Percentiles rank a stretch among this genome's conserved stretches.
phyloP scores from a whole-genome alignment of 2,329 filamentous ascomycete species.

The Orbilia javanica region DNA sequence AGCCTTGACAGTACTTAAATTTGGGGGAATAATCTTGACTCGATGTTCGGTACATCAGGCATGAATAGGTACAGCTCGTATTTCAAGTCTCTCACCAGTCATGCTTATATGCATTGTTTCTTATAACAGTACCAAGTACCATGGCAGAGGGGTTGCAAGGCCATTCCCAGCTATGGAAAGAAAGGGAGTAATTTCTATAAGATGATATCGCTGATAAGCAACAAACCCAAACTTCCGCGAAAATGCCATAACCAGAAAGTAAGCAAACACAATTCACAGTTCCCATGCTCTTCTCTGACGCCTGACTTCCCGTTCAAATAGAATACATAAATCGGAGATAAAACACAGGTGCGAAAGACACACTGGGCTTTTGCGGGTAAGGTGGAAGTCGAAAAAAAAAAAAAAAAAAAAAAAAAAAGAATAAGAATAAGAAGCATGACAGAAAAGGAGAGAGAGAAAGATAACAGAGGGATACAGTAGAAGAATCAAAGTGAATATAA shows the following conservation, averaged over 20 bases:
- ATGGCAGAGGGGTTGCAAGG: neutral
- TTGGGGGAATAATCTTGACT: constrained; percentile 11
- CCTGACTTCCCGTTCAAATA: constrained; percentile 48
- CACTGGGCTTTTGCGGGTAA: constrained; percentile 12
- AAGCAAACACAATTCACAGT: constrained; percentile 31
- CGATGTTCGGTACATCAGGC: neutral
- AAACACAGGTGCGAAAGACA: constrained; percentile 22
- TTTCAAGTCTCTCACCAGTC: constrained; percentile 23
- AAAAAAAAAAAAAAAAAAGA: too few species aligned
- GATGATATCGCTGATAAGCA: constrained; percentile 39
- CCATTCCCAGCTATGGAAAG: neutral
- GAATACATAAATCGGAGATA: constrained; percentile 28
- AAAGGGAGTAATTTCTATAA: constrained; percentile 25
- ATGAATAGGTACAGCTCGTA: constrained; percentile 17
- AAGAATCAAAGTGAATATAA: constrained; percentile 18
- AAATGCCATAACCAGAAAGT: constrained; percentile 42
- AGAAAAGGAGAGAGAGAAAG: too few species aligned
- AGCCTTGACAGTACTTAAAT: constrained; percentile 8
- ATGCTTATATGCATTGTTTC: constrained; percentile 23
- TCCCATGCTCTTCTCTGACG: constrained; percentile 56
- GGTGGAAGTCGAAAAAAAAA: constrained; percentile 13
- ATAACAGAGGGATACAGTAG: constrained; percentile 13
- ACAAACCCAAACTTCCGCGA: constrained; percentile 36
- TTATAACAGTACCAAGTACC: constrained; percentile 23
- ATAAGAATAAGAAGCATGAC: too few species aligned